Base-by-base conservation (phyloP, 192 early-diverging fungal genomes). In the Podila epicladia region DNA sequence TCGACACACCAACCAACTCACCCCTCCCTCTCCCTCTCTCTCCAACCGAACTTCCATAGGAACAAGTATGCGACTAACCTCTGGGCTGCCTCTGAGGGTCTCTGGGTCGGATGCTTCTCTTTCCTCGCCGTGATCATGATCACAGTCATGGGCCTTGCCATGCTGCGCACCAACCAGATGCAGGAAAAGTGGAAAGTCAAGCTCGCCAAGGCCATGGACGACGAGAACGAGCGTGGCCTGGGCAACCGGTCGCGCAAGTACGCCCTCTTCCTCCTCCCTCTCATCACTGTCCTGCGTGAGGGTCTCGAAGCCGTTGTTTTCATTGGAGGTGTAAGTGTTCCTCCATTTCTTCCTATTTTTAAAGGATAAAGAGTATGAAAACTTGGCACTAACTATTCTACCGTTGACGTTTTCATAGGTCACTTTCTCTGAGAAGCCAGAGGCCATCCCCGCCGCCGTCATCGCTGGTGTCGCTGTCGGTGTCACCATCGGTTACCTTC, bases 271-370 rank as follows among this genome's bases (percentile, higher is more conserved):
- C 73, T 94, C 62, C 84, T 98, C 19, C 95, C 96, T 4, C 93
- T 95, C 59, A 82, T 95, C 57, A 95, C 95, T 12, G 90, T 98
- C 19, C 72, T 94, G 20, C 87, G 96, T 32, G 96, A 98, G 86
- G 94, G 93, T 4, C 73, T 98, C 1, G 96, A 98, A 78, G 91
- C 94, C 5, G 85, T 98, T 3, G 89, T 98, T 8, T 94, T 98
- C 83, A 87, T 98, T 53, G 95, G 90, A 59, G 96, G 96, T 24
- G 94, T 94, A 74, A 77, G 77, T 74, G 12, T 15, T 1, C 4
- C 12, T 15, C 41, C 12, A 31, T 35, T 53, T 64, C 33, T 86
- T 67, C 19, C 15, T 20, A 19, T 19, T n/a, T 7, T 31, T 15
- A 15, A 17, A 45, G 1, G 15, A 45, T 26, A 45, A 45, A 17